Percentiles rank a stretch among this genome's conserved stretches.
Conservation (phyloP, 148 eudicot genomes). For the Fagopyrum tataricum region DNA sequence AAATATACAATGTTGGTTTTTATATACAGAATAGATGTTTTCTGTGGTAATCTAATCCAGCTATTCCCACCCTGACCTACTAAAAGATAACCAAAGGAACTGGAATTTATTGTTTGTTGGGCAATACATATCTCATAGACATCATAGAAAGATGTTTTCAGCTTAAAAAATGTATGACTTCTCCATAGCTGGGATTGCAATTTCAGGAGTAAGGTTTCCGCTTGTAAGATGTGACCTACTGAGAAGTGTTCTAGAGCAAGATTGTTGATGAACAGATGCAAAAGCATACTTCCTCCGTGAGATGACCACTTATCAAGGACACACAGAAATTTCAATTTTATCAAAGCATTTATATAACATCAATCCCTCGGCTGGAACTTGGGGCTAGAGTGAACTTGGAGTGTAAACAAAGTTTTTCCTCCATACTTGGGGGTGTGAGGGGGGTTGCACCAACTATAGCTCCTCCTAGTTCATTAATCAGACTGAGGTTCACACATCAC, state of each 20-base stretch:
- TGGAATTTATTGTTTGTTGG: neutral
- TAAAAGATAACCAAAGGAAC: neutral
- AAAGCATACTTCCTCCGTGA: too few relatives aligned
- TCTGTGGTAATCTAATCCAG: neutral
- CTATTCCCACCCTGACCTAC: neutral
- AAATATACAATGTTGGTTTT: neutral
- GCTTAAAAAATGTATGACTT: neutral
- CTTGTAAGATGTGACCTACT: neutral
- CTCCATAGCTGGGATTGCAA: neutral
- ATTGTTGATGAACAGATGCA: neutral
- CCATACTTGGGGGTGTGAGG: neutral
- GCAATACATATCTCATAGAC: neutral
- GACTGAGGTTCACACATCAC: neutral
- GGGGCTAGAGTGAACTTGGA: neutral
- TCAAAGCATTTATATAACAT: too few relatives aligned
- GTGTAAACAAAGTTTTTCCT: neutral
- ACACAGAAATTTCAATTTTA: too few relatives aligned
- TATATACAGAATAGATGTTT: neutral
- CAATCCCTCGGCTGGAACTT: neutral
- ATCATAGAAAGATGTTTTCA: slow-evolving; percentile 4
- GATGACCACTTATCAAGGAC: too few relatives aligned
- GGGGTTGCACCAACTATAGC: neutral
- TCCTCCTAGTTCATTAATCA: neutral
- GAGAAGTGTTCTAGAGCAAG: neutral
- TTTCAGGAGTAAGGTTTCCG: neutral